Conservation (phyloP, 306 rosid species). For the Castanea crenata region DNA sequence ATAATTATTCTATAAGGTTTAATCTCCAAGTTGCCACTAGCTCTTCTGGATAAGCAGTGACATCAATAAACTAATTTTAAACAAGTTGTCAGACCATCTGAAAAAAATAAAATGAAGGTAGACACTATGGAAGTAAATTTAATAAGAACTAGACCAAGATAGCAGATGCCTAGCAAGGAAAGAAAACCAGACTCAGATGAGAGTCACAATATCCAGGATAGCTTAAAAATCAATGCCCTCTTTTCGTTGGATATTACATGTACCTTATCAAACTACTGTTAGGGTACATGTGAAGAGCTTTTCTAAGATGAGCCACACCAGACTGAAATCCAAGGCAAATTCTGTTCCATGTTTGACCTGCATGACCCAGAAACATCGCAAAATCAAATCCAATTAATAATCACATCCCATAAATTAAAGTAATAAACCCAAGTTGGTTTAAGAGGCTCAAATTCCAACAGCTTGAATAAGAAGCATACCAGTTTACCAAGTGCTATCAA, state of each 20-base stretch:
- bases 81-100: not conserved
- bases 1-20: not conserved
- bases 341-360: slow-evolving; percentile 68
- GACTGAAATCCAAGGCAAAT: slow-evolving; percentile 53
- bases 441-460: slow-evolving; percentile 17
- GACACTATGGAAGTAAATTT: not conserved
- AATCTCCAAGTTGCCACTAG: not conserved
- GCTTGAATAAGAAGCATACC: slow-evolving; percentile 40
- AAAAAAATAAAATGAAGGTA: not conserved
- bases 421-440: not conserved
- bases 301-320: slow-evolving; percentile 74
- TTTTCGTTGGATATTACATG: not conserved
- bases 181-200: not conserved
- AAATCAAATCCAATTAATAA: not conserved
- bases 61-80: not conserved
- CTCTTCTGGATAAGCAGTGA: not conserved
- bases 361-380: slow-evolving; percentile 20
- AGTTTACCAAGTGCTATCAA: slow-evolving; percentile 82
- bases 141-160: not conserved
- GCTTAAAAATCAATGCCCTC: not conserved
- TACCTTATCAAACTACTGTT: slow-evolving; percentile 74
- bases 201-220: not conserved
- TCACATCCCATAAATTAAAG: not conserved
- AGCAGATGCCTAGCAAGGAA: not conserved
- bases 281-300: slow-evolving; percentile 84